Conservation (phyloP, 352 stramenopile genomes). For the Globisporangium irregulare region DNA sequence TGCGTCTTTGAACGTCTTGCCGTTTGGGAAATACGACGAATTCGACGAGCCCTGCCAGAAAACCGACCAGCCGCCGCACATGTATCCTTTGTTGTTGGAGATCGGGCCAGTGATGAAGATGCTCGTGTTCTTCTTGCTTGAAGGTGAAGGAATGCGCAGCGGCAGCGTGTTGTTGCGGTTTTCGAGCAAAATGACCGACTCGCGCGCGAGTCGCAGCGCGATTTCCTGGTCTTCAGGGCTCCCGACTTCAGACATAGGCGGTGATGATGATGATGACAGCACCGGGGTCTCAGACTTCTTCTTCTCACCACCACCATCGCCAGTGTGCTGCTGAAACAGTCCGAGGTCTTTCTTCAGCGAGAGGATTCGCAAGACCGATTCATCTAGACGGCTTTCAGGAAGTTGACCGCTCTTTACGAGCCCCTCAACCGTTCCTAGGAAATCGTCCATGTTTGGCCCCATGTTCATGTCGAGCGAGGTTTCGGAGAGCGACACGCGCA, state of each 20-base stretch:
- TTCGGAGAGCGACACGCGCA: conserved; percentile 66
- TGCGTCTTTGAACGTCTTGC: conserved; percentile 51
- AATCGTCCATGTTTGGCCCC: conserved; percentile 55
- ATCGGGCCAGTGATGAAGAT: conserved; percentile 66
- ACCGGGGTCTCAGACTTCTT: conserved; percentile 10
- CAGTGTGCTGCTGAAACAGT: conserved; percentile 26
- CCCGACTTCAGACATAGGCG: conserved; percentile 30
- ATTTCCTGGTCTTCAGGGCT: conserved; percentile 46
- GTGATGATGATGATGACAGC: not conserved
- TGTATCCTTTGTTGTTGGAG: conserved; percentile 65
- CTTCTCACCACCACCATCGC: not conserved
- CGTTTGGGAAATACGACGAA: conserved; percentile 62
- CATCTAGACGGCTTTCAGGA: conserved; percentile 48
- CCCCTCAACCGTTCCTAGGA: conserved; percentile 46
- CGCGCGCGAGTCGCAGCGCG: conserved; percentile 58
- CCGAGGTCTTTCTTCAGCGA: conserved; percentile 49
- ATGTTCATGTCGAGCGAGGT: conserved; percentile 94
- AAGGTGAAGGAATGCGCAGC: conserved; percentile 16
- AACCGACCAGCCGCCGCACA: conserved; percentile 71
- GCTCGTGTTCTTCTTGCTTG: conserved; percentile 11
- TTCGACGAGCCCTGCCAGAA: conserved; percentile 65
- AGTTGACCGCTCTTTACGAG: conserved; percentile 44
- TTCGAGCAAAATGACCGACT: conserved; percentile 80
- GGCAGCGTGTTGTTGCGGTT: conserved; percentile 55
- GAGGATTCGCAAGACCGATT: conserved; percentile 64